Conservation (phyloP, 768 basidiomycete genomes). For the Sarcodon aspratus region DNA sequence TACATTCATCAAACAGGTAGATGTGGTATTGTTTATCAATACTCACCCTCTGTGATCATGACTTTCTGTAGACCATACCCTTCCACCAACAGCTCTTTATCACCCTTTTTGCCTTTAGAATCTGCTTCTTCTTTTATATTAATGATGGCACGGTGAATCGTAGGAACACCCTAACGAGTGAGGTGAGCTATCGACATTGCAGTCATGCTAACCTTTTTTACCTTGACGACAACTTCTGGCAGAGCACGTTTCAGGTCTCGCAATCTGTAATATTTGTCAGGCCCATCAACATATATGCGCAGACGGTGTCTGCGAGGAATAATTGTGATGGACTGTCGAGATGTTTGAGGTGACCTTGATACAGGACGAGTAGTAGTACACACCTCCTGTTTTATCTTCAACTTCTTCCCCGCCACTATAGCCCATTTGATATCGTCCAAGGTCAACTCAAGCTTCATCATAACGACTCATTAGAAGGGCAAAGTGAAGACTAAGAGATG, state of each 20-base stretch:
- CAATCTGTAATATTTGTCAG: constrained; percentile 73
- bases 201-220: constrained; percentile 12
- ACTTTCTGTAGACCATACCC: constrained; percentile 95
- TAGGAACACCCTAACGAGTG: constrained; percentile 60
- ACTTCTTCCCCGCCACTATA: constrained; percentile 74
- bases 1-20: not conserved
- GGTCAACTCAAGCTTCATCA: constrained; percentile 72
- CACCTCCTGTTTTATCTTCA: constrained; percentile 88
- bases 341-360: not conserved
- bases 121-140: constrained; percentile 89
- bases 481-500: not conserved
- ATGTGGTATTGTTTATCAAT: not conserved
- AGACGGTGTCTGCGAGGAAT: constrained; percentile 65
- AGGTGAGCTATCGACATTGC: not conserved
- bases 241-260: constrained; percentile 80
- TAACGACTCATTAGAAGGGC: not conserved
- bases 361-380: not conserved
- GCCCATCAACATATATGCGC: constrained; percentile 68
- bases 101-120: constrained; percentile 65
- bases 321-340: constrained; percentile 55
- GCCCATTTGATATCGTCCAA: constrained; percentile 91
- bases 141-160: constrained; percentile 88
- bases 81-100: constrained; percentile 91
- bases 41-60: constrained; percentile 90
- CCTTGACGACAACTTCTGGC: constrained; percentile 86